Percentiles rank a stretch among this genome's conserved stretches.
These are phyloP conservation scores for Fraxinus pennsylvanica DNA, from an alignment of 257 asterid species.

Conservation along the genomic window DNA sequence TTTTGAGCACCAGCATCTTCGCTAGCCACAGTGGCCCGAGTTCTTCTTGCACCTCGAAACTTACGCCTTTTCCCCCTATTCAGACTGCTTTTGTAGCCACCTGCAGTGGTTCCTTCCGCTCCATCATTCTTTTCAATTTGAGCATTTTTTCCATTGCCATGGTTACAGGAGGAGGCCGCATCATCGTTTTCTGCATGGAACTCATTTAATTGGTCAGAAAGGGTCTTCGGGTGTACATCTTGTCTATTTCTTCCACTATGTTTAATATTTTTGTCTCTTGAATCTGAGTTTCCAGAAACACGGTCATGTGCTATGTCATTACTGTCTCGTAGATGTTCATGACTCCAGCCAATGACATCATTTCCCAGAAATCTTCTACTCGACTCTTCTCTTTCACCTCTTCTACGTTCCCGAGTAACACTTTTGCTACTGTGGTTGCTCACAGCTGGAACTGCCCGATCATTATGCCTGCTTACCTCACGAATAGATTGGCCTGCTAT, in stretches of 20 bases:
- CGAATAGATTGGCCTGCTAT: constrained; percentile 29
- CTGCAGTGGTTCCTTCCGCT: constrained; percentile 36
- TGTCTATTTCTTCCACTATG: constrained; percentile 35
- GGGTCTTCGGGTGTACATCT: constrained; percentile 48
- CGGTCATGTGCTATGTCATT: constrained; percentile 29
- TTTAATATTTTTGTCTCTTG: constrained; percentile 38
- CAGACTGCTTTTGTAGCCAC: constrained; percentile 37
- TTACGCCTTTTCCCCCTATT: constrained; percentile 69
- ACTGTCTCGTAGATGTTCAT: constrained; percentile 33
- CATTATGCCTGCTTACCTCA: constrained; percentile 35
- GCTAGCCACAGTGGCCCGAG: constrained; percentile 47
- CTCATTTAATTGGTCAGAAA: constrained; percentile 60
- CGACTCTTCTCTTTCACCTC: constrained; percentile 48
- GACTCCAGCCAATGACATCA: constrained; percentile 34
- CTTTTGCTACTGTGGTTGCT: constrained; percentile 45
- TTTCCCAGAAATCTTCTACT: constrained; percentile 41
- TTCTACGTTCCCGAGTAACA: constrained; percentile 43
- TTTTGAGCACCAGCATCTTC: constrained; percentile 57
- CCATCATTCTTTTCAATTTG: constrained; percentile 38
- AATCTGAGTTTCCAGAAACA: constrained; percentile 48
- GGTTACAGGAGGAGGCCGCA: constrained; percentile 53
- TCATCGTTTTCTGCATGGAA: constrained; percentile 57
- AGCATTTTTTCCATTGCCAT: constrained; percentile 31
- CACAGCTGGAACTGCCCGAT: constrained; percentile 31
- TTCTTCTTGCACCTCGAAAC: constrained; percentile 75